Percentiles rank a stretch among this genome's conserved stretches.
phyloP scores from a whole-genome alignment of 768 basidiomycete species.

The Mrakia blollopis region DNA sequence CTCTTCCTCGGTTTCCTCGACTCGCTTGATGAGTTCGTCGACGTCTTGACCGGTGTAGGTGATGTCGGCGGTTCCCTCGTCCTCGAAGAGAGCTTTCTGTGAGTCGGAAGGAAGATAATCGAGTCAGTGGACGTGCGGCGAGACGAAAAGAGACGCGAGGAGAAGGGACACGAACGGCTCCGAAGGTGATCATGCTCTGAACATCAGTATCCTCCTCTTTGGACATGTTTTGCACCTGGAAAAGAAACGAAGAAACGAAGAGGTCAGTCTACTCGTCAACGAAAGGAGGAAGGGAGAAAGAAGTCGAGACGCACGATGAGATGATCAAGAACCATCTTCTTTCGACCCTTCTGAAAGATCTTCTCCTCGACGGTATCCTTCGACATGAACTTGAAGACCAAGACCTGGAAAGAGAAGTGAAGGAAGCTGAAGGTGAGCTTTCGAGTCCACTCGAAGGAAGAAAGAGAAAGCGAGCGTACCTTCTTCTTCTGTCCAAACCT shows the following conservation, averaged over 20 bases:
- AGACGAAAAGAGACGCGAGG: not conserved
- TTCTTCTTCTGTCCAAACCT: constrained; percentile 93
- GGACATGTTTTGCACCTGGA: constrained; percentile 71
- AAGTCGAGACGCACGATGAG: constrained; percentile 60
- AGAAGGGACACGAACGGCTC: not conserved
- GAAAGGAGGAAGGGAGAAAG: constrained; percentile 31
- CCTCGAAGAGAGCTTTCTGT: constrained; percentile 67
- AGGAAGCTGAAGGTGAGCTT: not conserved
- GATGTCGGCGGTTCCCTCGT: constrained; percentile 48
- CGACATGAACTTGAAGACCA: constrained; percentile 94
- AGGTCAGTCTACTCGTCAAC: constrained; percentile 27
- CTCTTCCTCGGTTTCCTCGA: constrained; percentile 62
- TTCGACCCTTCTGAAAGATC: constrained; percentile 88
- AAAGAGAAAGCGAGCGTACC: constrained; percentile 39
- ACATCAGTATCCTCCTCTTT: constrained; percentile 74
- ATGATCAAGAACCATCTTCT: constrained; percentile 89
- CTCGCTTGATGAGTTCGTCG: constrained; percentile 63
- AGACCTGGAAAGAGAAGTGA: constrained; percentile 42
- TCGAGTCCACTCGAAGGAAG: too few species aligned
- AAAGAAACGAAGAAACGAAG: constrained; percentile 5
- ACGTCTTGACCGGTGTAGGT: constrained; percentile 76
- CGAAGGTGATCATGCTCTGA: constrained; percentile 50
- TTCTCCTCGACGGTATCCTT: constrained; percentile 92
- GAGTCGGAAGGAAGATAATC: not conserved
- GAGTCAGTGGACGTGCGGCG: not conserved